A percentile compares a stretch with the other conserved stretches of the same genome.
phyloP scores from a whole-genome alignment of 2,329 filamentous ascomycete genomes.

The Aspergillus aculeatinus region DNA sequence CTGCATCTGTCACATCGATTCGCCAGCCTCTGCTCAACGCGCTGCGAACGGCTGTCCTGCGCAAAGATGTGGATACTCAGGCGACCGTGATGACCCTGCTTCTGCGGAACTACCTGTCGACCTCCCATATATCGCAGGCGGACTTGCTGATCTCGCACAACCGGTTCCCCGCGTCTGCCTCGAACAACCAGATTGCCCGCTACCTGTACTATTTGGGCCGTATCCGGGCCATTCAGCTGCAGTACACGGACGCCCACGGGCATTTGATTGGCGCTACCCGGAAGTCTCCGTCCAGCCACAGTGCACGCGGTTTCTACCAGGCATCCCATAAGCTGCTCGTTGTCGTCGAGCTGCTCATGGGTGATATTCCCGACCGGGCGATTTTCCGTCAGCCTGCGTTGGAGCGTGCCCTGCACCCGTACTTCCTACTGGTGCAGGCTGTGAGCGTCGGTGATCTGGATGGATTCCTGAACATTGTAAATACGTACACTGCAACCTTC shows the following conservation, averaged over 20 bases:
- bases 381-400: conserved; percentile 88
- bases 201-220: conserved; percentile 97
- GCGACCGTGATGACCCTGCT: conserved; percentile 92
- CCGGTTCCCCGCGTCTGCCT: conserved; percentile 87
- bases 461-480: conserved; percentile 85
- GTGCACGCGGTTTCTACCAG: conserved; percentile 91
- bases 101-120: conserved; percentile 92
- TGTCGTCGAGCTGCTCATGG: conserved; percentile 96
- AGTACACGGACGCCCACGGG: conserved; percentile 95
- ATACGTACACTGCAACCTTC: conserved; percentile 78
- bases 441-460: conserved; percentile 95
- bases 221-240: conserved; percentile 92
- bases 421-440: conserved; percentile 89
- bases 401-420: conserved; percentile 84
- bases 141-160: conserved; percentile 95
- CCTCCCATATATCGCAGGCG: conserved; percentile 94
- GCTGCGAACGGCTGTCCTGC: conserved; percentile 88
- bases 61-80: conserved; percentile 97
- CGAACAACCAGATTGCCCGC: conserved; percentile 96
- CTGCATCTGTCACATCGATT: conserved; percentile 82
- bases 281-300: conserved; percentile 87
- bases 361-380: conserved; percentile 92
- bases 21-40: conserved; percentile 83
- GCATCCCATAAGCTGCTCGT: conserved; percentile 94
- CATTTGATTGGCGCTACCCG: conserved; percentile 90